These are phyloP conservation scores for Tetrapyrgos nigripes DNA, from an alignment of 1,284 basidiomycete genomes.

Conservation along the genomic window DNA sequence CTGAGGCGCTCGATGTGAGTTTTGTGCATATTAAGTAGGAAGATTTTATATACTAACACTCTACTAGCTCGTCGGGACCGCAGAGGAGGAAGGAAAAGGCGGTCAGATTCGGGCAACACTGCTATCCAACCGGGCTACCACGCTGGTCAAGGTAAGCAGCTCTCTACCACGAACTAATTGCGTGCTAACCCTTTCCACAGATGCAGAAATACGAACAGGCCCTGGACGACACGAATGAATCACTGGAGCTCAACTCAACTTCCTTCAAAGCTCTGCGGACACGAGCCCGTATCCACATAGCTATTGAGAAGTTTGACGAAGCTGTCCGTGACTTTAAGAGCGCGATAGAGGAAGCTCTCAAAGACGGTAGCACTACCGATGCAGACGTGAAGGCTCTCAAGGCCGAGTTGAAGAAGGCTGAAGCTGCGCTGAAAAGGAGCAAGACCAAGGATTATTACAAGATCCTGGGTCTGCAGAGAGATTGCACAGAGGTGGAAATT, in stretches of 20 bases:
- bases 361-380: conserved; percentile 57
- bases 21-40: not conserved
- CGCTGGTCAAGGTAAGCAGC: conserved; percentile 69
- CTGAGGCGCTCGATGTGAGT: conserved; percentile 69
- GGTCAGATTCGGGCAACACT: conserved; percentile 82
- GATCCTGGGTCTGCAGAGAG: conserved; percentile 67
- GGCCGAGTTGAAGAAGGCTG: conserved; percentile 77
- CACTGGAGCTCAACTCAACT: conserved; percentile 53
- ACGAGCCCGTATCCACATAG: conserved; percentile 79
- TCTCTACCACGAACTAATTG: not conserved
- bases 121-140: conserved; percentile 85
- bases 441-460: conserved; percentile 90
- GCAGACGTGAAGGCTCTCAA: conserved; percentile 69
- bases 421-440: conserved; percentile 78
- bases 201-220: conserved; percentile 63
- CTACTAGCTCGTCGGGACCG: conserved; percentile 61
- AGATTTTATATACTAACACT: not conserved
- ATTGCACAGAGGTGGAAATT: conserved; percentile 72
- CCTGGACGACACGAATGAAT: conserved; percentile 21
- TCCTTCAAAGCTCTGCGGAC: conserved; percentile 90
- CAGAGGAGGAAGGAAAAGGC: conserved; percentile 72
- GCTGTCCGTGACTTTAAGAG: conserved; percentile 80
- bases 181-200: conserved; percentile 40
- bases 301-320: conserved; percentile 77
- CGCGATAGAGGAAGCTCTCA: conserved; percentile 73